Conservation (phyloP, 345 rosid genomes). For the Microthlaspi erraticum region DNA sequence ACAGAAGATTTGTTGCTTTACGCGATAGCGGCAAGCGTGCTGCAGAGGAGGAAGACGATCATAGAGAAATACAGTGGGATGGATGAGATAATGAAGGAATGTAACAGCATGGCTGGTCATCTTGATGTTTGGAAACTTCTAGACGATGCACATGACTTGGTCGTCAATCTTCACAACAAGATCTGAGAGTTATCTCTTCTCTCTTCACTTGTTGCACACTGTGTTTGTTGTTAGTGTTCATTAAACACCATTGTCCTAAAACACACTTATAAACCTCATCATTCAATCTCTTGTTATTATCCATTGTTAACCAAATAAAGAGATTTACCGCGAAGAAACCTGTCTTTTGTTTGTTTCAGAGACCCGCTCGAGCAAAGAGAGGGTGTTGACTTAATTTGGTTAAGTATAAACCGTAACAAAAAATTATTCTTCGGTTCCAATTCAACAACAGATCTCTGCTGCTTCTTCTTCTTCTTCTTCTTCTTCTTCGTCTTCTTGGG, state of each 20-base stretch:
- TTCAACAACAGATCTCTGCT: slow-evolving; percentile 37
- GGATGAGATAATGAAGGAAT: slow-evolving; percentile 95
- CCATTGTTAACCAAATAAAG: background rate
- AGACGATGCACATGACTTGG: slow-evolving; percentile 93
- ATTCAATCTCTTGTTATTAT: background rate
- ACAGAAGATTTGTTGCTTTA: slow-evolving; percentile 87
- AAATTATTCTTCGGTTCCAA: background rate
- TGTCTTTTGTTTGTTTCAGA: too few relatives aligned
- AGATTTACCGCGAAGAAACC: background rate
- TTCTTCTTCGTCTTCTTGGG: background rate
- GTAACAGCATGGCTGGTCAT: slow-evolving; percentile 91
- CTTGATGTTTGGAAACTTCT: slow-evolving; percentile 97
- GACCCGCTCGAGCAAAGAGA: slow-evolving; percentile 1
- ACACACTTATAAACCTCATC: background rate
- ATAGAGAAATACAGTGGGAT: slow-evolving; percentile 89
- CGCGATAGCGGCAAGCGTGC: slow-evolving; percentile 92
- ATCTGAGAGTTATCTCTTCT: slow-evolving; percentile 45
- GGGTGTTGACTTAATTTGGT: slow-evolving; percentile 19
- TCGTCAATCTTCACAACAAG: slow-evolving; percentile 81
- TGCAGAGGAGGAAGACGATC: slow-evolving; percentile 90
- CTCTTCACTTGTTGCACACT: slow-evolving; percentile 6
- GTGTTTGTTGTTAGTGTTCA: slow-evolving; percentile 11
- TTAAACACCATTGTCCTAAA: background rate
- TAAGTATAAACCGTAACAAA: slow-evolving; percentile 12
- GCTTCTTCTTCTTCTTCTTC: slow-evolving; percentile 28